A percentile compares a stretch with the other conserved stretches of the same genome.
Conservation (phyloP, 345 rosid species). For the Salix caprea region DNA sequence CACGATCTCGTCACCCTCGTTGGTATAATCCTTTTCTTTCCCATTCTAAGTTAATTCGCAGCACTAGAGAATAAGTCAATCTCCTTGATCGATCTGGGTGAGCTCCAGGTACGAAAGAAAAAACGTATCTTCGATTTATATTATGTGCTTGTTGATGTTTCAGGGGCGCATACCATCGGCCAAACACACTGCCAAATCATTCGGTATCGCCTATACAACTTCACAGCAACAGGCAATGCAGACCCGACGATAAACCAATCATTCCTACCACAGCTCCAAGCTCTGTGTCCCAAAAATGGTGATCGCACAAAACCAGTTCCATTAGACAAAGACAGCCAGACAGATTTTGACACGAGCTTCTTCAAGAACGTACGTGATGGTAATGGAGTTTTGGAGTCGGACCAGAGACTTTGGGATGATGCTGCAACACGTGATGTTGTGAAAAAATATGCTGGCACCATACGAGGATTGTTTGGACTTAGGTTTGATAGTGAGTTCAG, state of each 20-base stretch:
- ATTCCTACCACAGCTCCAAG: conserved; percentile 47
- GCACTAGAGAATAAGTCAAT: neutral
- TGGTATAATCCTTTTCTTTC: conserved; percentile 27
- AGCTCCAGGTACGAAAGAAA: too few relatives aligned
- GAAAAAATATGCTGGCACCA: conserved; percentile 45
- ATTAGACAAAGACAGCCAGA: conserved; percentile 48
- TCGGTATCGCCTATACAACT: conserved; percentile 68
- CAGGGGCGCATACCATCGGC: conserved; percentile 76
- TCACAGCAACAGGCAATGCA: conserved; percentile 53
- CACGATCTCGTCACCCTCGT: conserved; percentile 68
- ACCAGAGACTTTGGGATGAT: conserved; percentile 69
- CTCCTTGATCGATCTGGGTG: too few relatives aligned
- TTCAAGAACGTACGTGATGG: conserved; percentile 62
- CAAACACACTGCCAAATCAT: conserved; percentile 62
- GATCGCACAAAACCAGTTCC: conserved; percentile 55
- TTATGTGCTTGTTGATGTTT: neutral
- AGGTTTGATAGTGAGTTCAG: conserved; percentile 56
- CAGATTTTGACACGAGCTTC: conserved; percentile 48
- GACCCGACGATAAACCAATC: conserved; percentile 62
- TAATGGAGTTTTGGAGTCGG: conserved; percentile 65
- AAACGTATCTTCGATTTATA: too few relatives aligned
- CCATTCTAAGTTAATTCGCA: neutral
- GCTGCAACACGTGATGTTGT: conserved; percentile 39
- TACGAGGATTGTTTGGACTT: conserved; percentile 55
- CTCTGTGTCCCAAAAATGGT: conserved; percentile 56